These are phyloP conservation scores for Clathrospora elynae DNA, from an alignment of 2,329 filamentous ascomycete genomes.

Conservation along the genomic window DNA sequence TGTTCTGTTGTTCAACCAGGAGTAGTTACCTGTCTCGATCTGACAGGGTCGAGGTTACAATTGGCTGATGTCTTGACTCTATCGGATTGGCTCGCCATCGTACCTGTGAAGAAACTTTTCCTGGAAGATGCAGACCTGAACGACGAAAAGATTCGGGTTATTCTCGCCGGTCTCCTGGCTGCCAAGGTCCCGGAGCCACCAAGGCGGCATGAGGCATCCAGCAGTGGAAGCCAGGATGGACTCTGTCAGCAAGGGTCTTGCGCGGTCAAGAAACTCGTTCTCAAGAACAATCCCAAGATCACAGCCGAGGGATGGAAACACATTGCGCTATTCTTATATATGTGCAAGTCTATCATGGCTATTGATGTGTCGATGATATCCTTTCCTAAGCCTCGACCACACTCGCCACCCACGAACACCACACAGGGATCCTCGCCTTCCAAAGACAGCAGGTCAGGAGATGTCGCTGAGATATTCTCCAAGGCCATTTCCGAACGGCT, in stretches of 20 bases:
- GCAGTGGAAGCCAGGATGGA: slow-evolving; percentile 21
- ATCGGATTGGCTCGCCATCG: slow-evolving; percentile 91
- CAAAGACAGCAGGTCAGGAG: slow-evolving; percentile 44
- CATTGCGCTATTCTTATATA: slow-evolving; percentile 85
- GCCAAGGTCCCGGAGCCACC: slow-evolving; percentile 69
- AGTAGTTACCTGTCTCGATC: slow-evolving; percentile 79
- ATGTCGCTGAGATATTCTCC: slow-evolving; percentile 70
- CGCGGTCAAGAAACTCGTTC: slow-evolving; percentile 80
- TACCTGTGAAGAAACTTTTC: slow-evolving; percentile 84
- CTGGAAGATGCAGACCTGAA: slow-evolving; percentile 85
- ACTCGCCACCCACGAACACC: slow-evolving; percentile 21
- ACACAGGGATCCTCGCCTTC: slow-evolving; percentile 9
- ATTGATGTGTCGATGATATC: slow-evolving; percentile 85
- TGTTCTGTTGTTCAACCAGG: slow-evolving; percentile 68
- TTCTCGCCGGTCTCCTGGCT: slow-evolving; percentile 83
- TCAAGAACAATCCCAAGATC: slow-evolving; percentile 89
- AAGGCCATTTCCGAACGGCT: slow-evolving; percentile 78
- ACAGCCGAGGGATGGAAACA: slow-evolving; percentile 89
- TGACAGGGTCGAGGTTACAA: slow-evolving; percentile 83
- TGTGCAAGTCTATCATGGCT: slow-evolving; percentile 83
- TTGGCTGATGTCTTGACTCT: slow-evolving; percentile 83
- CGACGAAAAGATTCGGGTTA: slow-evolving; percentile 83
- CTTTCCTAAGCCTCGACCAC: slow-evolving; percentile 55
- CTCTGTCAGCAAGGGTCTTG: slow-evolving; percentile 57
- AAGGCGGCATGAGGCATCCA: slow-evolving; percentile 41